Evolutionary conservation across 73 alveolate genomes (phyloP), one percentile per base, ranked within the genome.

Genomic region (Durusdinium trenchii): DNA sequence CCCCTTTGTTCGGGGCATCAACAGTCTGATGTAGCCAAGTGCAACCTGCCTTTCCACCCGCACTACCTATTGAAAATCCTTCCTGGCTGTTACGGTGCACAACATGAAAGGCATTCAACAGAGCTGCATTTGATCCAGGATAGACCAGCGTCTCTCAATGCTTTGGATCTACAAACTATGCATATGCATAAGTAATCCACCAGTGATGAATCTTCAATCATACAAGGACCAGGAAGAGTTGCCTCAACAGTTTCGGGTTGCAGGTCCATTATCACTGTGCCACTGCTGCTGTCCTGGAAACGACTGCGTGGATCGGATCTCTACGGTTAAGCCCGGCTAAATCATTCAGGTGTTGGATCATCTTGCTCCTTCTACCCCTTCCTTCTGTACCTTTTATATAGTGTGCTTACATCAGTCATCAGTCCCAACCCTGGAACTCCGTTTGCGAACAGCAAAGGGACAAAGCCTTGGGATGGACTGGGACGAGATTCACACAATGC

Each of bases 21-120:
- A 81, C 91, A 81, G 91, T 81, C 91, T 81, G 69, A 81, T 81
- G 91, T 81, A 47, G 36, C 87, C 87, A 45, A 50, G 48, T 2
- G 28, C 9, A 0, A 48, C 46, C 67, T 32, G 38, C 91, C 91
- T 81, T 81, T 81, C 91, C 91, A 48, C 91, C 30, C 71, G 36
- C 89, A 78, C 62, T 61, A 0, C 57, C 6, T 28, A 50, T 30
- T 30, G 69, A 81, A 81, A 81, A 12, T 57, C 69, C 69, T 32
- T 67, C 69, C 91, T 6, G 32, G 48, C 6, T 35, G 42, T 10
- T 75, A 4, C 38, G 12, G 36, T 23, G 38, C 7, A 9, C 85
- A 75, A 26, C 73, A 23, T 12, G 23, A 60, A 23, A 23, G 73
- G 73, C 30, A 60, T 60, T 57, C 23, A n/a, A 60, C 4, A 60